Evolutionary conservation across 2,329 filamentous ascomycete species (phyloP), one percentile per base, ranked within the genome.

Genomic region (Phialocephala subalpina): DNA sequence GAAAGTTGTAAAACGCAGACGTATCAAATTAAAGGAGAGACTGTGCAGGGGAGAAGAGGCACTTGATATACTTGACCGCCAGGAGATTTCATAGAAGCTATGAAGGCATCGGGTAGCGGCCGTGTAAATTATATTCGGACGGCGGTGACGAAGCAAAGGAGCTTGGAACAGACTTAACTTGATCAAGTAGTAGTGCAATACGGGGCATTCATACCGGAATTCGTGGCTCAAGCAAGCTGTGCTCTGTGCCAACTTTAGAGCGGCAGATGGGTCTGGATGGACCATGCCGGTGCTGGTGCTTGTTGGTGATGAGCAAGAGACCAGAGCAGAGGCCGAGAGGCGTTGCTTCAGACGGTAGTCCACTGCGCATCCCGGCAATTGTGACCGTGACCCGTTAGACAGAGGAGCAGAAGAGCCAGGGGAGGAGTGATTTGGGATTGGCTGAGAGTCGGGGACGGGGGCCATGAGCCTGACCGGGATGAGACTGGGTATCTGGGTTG

Each of bases 121-220:
- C 63, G 68, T 60, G 67, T 68, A 68, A 61, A 70, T 68, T 66
- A 67, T 63, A 64, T 67, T 64, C 61, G 45, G 60, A 67, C 58
- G 65, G 69, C 69, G 69, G 69, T 71, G 69, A 71, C 69, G 68
- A 67, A 60, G 68, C 62, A 62, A 63, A 66, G 42, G 35, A 65
- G 60, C 36, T 27, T 56, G 33, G 18, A 38, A 62, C 47, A 40
- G 56, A 33, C 58, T 60, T 65, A 35, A 33, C 45, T 59, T 42
- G 20, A 55, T 60, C 27, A 40, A 64, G 56, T 55, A 42, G 62
- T 59, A 64, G 45, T 57, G 49, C 33, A 27, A 56, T 38, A 67
- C 60, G 63, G 58, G 55, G 60, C n/a, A 63, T 33, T 49, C 16
- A 36, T 60, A 64, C 60, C 63, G 63, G 66, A 56, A 45, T 61